Base-by-base conservation (phyloP, 202 grass and related monocot species). In the Alloteropsis angusta region DNA sequence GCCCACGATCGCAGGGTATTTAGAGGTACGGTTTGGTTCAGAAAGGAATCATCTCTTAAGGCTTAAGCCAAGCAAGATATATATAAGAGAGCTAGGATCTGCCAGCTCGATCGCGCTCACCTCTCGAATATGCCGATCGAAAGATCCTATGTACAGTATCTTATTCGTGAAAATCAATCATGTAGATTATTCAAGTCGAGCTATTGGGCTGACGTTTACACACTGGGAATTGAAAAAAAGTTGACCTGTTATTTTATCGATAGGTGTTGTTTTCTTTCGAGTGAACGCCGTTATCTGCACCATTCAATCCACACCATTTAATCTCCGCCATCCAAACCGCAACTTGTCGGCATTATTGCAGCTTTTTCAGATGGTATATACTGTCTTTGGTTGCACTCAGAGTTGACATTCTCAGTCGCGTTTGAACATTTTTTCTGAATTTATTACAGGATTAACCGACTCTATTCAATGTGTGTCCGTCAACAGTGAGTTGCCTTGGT, bases 21-120 rank as follows among this genome's bases (percentile, higher is more conserved):
- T 8, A 50, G 36, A 53, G 22, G 23, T 30, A 30, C 12, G 13
- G n/a, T 73, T 35, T 80, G 62, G 71, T 25, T 70, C 25, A 44
- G 7, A 39, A 58, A 79, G 61, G 9, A 28, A 79, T 32, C 57
- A 71, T 82, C 65, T 65, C 85, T 86, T 86, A 86, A 56, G 72
- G 38, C 38, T 72, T 82, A 87, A 87, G 85, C 53, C 68, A 87
- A 2, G 21, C 2, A 34, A 52, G 6, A n/a, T n/a, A n/a, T n/a
- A 70, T 69, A 19, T 11, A 63, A 41, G 1, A 60, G 45, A 61
- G 42, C 19, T 48, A 10, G 42, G 73, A 60, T 57, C 50, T 49
- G 42, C 57, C 74, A 83, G 18, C 67, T 78, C 9, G 42, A 55
- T 12, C 3, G 9, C 78, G 25, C 62, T 72, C 49, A 15, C 18